These are phyloP conservation scores for Taiozyma sp. DNA, from an alignment of 1,139 yeast genomes.

Conservation along the genomic window DNA sequence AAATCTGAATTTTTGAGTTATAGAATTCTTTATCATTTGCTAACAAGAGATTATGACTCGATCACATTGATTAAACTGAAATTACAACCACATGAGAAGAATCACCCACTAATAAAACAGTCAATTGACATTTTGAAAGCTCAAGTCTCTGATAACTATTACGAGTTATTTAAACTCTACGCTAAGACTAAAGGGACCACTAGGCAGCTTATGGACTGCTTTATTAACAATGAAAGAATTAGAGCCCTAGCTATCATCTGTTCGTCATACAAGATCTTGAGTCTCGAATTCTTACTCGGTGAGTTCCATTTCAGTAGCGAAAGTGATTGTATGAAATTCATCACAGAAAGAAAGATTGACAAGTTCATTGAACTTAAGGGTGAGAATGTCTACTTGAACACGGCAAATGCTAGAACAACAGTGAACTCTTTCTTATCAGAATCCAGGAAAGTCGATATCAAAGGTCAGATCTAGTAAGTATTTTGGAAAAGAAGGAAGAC, in stretches of 20 bases:
- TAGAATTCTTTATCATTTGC: conserved; percentile 67
- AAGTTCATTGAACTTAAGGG: conserved; percentile 32
- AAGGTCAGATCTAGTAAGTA: conserved; percentile 65
- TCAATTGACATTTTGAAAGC: conserved; percentile 42
- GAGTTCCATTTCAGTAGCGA: conserved; percentile 42
- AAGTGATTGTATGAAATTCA: conserved; percentile 34
- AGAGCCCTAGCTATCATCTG: conserved; percentile 54
- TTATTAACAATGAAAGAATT: conserved; percentile 52
- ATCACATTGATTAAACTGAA: conserved; percentile 28
- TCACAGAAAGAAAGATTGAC: conserved; percentile 36
- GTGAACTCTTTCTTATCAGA: conserved; percentile 41
- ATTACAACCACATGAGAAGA: conserved; percentile 23
- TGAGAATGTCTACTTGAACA: conserved; percentile 30
- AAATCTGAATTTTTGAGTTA: conserved; percentile 67
- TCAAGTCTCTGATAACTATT: conserved; percentile 44
- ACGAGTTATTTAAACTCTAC: conserved; percentile 43
- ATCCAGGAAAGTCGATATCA: conserved; percentile 73
- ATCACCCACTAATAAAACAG: conserved; percentile 28
- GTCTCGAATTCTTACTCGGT: conserved; percentile 37
- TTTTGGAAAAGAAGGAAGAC: conserved; percentile 1
- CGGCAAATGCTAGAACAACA: conserved; percentile 40
- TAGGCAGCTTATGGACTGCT: conserved; percentile 37
- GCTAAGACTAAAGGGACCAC: conserved; percentile 30
- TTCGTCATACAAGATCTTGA: conserved; percentile 53
- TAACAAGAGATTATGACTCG: conserved; percentile 58